A percentile compares a stretch with the other conserved stretches of the same genome.
phyloP scores from a whole-genome alignment of 208 protist species.

The Acanthamoeba divionensis region DNA sequence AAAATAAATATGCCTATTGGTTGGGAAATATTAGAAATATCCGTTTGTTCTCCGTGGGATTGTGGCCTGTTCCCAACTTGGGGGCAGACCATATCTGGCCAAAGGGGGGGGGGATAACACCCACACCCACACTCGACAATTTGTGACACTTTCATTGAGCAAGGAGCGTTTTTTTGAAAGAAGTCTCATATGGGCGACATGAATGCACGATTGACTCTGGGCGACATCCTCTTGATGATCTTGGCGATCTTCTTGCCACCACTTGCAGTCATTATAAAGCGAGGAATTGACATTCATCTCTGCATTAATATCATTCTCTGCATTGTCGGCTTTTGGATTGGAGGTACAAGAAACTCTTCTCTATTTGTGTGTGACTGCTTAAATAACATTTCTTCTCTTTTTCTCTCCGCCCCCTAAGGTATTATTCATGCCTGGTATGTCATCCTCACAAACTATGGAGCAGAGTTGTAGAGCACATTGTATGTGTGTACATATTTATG shows the following conservation, averaged over 20 bases:
- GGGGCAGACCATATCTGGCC: no score
- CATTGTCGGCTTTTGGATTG: slow-evolving; percentile 11
- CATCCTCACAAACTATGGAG: neutral
- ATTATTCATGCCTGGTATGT: neutral
- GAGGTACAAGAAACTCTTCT: no score
- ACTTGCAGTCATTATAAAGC: slow-evolving; percentile 10
- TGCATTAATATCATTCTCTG: neutral
- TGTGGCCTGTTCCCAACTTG: no score
- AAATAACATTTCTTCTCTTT: no score
- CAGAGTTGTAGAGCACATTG: neutral
- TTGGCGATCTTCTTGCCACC: neutral
- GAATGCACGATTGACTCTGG: neutral
- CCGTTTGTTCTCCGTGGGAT: no score
- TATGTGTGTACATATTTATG: no score
- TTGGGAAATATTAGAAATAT: no score
- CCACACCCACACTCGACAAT: no score
- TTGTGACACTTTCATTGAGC: no score
- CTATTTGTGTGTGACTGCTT: no score
- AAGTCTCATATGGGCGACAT: neutral
- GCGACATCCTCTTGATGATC: slow-evolving; percentile 27
- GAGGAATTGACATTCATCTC: neutral
- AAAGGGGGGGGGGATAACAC: no score
- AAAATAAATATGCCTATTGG: no score
- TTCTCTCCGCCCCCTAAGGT: neutral
- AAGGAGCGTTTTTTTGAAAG: neutral